These are phyloP conservation scores for Crassisporium funariophilum DNA, from an alignment of 768 basidiomycete genomes.

Conservation along the genomic window DNA sequence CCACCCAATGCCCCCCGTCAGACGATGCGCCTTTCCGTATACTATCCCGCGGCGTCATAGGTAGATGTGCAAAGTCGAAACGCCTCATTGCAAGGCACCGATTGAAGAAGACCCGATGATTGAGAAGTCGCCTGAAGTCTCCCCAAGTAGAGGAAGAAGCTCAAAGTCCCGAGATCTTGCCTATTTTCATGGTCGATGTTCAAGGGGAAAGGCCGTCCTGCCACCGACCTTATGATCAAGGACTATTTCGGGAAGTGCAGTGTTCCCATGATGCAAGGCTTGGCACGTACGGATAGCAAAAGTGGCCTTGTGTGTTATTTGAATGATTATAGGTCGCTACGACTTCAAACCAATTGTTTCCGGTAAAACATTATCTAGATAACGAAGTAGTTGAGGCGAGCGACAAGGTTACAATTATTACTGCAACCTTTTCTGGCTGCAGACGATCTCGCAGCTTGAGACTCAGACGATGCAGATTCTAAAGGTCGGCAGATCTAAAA, in stretches of 20 bases:
- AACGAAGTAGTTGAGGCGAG: no score
- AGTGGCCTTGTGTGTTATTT: not conserved
- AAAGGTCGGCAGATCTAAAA: no score
- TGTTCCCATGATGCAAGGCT: not conserved
- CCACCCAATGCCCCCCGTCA: no score
- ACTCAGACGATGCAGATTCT: no score
- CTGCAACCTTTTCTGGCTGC: no score
- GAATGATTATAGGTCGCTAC: no score
- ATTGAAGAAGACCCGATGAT: slow-evolving; percentile 21
- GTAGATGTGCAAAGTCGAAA: no score
- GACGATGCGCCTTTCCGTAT: slow-evolving; percentile 3
- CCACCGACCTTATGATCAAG: slow-evolving; percentile 1
- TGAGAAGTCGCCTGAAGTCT: slow-evolving; percentile 17
- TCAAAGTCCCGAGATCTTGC: slow-evolving; percentile 21
- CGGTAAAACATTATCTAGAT: no score
- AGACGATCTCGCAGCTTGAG: no score
- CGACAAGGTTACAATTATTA: no score
- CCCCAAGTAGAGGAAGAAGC: slow-evolving; percentile 7
- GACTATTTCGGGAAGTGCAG: no score
- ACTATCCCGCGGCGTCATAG: slow-evolving; percentile 22
- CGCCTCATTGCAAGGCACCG: slow-evolving; percentile 17
- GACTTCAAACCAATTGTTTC: no score
- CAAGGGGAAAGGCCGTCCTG: not conserved
- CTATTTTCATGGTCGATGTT: not conserved
- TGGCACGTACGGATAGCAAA: not conserved